Base-by-base conservation (phyloP, 306 rosid species). In the Quercus aquifolioides region DNA sequence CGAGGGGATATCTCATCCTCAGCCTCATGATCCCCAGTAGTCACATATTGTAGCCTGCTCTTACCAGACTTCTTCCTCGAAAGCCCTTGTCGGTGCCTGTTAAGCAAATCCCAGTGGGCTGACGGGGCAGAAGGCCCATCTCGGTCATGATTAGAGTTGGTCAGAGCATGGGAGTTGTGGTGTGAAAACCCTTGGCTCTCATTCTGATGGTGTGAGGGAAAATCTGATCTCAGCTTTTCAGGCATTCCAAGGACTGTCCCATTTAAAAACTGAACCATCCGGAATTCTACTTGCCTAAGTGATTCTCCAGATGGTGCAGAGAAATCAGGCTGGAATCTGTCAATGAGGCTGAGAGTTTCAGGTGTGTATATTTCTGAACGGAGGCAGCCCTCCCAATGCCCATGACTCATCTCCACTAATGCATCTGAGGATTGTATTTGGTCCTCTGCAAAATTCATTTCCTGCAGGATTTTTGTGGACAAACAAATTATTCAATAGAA, bases 351-450 rank as follows among this genome's bases (percentile, higher is more conserved):
- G 82, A 85, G 63, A 76, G 88, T 79, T 82, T 95, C 98, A 41
- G 97, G 85, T 20, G 97, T 89, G 82, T 89, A 93, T 79, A 91
- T 88, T 85, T 95, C 99, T 28, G 98, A 95, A 35, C 88, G 94
- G 71, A 86, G 88, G 88, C 98, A 91, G 70, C 98, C 94, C 86
- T 95, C 99, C 99, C 99, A 95, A 68, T 88, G 90, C 56, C 99
- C 99, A 77, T 89, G 99, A 82, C 97, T 95, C 88, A 95, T 91
- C 93, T 95, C 99, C 55, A 77, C 65, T 80, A 95, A 92, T 11
- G 93, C 87, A 25, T 93, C 98, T 2, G 94, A 85, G 64, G 89
- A 80, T 83, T 91, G 97, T 73, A 95, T 93, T 76, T 83, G 96
- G 64, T 92, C 97, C 83, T 89, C 96, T 1, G 86, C 74, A 80